Percentiles rank a stretch among this genome's conserved stretches.
Evolutionary conservation across 441 rosid species (phyloP).

Genomic region (Erysimum pusillum): DNA sequence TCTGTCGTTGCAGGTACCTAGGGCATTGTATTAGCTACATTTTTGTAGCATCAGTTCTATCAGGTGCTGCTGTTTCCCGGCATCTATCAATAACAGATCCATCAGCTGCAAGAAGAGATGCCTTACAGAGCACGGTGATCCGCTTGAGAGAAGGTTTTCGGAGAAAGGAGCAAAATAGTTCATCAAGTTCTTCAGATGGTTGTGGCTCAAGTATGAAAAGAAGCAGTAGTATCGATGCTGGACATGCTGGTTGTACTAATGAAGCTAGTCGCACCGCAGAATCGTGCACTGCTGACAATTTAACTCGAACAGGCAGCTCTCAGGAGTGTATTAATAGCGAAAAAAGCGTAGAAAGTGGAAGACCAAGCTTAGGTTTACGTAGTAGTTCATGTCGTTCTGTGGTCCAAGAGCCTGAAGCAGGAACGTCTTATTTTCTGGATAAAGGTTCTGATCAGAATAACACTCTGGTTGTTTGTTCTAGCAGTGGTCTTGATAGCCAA

Average conservation of each 20-base stretch:
- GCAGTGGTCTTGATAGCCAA: constrained; percentile 95
- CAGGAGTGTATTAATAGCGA: constrained; percentile 92
- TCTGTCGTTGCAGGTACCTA: constrained; percentile 79
- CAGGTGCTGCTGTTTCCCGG: constrained; percentile 98
- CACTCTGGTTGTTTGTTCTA: constrained; percentile 75
- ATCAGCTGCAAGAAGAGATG: constrained; percentile 98
- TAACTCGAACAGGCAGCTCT: constrained; percentile 76
- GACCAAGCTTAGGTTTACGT: constrained; percentile 90
- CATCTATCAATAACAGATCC: constrained; percentile 93
- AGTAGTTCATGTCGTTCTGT: constrained; percentile 95
- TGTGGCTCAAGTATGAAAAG: constrained; percentile 98
- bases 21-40: constrained; percentile 99
- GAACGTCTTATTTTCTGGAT: constrained; percentile 63
- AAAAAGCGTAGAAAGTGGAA: constrained; percentile 96
- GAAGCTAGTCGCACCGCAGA: constrained; percentile 68
- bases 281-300: constrained; percentile 63
- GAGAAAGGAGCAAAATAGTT: constrained; percentile 88
- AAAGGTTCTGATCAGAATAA: constrained; percentile 75
- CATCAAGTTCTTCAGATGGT: constrained; percentile 99
- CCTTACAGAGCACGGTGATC: constrained; percentile 94
- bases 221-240: constrained; percentile 91
- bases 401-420: constrained; percentile 90
- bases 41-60: constrained; percentile 93
- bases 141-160: constrained; percentile 99
- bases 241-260: constrained; percentile 70